Conservation (phyloP, 768 basidiomycete genomes). For the Kwoniella sp. region DNA sequence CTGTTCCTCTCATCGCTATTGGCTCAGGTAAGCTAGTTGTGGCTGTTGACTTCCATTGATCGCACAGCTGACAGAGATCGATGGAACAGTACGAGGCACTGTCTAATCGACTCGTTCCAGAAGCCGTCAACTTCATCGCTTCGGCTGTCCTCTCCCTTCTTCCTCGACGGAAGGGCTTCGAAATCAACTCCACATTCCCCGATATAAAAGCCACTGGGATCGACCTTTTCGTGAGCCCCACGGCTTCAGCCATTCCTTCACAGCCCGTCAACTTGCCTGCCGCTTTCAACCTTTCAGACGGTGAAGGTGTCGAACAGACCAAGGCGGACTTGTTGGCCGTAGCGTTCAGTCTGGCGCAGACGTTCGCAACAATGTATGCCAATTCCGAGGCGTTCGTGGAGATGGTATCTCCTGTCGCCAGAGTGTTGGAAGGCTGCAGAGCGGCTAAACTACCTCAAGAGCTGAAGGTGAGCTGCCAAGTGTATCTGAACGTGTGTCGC, state of each 20-base stretch:
- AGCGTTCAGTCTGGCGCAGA: conserved; percentile 69
- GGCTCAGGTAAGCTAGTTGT: conserved; percentile 56
- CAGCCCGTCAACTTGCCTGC: conserved; percentile 28
- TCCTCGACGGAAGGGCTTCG: conserved; percentile 57
- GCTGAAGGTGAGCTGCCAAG: conserved; percentile 66
- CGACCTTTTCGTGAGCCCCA: conserved; percentile 17
- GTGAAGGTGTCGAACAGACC: conserved; percentile 59
- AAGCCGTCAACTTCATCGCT: conserved; percentile 78
- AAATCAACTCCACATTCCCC: conserved; percentile 23
- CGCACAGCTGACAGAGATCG: background rate
- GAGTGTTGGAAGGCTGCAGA: conserved; percentile 65
- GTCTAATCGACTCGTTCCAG: conserved; percentile 85
- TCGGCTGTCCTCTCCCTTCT: conserved; percentile 73
- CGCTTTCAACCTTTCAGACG: conserved; percentile 11
- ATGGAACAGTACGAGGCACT: conserved; percentile 71
- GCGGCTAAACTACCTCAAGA: conserved; percentile 59
- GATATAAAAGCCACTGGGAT: conserved; percentile 31
- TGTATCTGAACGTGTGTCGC: background rate
- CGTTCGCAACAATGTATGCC: conserved; percentile 77
- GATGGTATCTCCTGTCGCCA: conserved; percentile 70
- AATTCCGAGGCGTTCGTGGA: conserved; percentile 74
- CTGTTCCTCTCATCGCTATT: conserved; percentile 85
- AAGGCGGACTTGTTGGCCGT: conserved; percentile 74
- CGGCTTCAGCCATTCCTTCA: conserved; percentile 14
- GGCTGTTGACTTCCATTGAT: too few species aligned